Conservation (phyloP, 371 early-diverging fungal genomes). For the Blastocladiella emersonii region DNA sequence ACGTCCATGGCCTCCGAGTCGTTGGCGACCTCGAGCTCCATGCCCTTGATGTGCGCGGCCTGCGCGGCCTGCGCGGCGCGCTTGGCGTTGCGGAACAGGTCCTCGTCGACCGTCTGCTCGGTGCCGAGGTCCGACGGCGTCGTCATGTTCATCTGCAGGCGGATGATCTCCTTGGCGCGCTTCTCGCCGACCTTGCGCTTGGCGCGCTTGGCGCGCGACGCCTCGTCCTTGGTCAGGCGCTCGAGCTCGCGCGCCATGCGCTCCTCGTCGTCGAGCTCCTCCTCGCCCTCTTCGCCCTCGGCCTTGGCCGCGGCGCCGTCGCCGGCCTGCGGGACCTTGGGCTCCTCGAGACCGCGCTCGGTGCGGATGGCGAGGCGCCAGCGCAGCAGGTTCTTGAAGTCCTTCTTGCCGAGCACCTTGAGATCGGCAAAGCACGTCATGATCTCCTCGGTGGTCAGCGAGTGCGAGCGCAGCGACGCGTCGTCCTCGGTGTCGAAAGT, state of each 20-base stretch:
- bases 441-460: slow-evolving; percentile 67
- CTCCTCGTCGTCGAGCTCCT: slow-evolving; percentile 29
- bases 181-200: slow-evolving; percentile 54
- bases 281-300: slow-evolving; percentile 11
- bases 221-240: slow-evolving; percentile 39
- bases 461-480: slow-evolving; percentile 38
- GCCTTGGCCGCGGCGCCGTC: slow-evolving; percentile 11
- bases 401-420: slow-evolving; percentile 81
- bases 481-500: slow-evolving; percentile 47
- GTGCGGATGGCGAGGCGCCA: slow-evolving; percentile 70
- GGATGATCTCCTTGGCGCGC: slow-evolving; percentile 63
- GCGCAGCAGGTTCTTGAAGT: slow-evolving; percentile 72
- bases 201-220: slow-evolving; percentile 37
- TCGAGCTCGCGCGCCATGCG: slow-evolving; percentile 29
- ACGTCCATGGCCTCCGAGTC: slow-evolving; percentile 16
- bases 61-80: slow-evolving; percentile 32
- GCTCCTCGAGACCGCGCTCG: slow-evolving; percentile 26
- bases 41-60: slow-evolving; percentile 34
- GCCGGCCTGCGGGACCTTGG: not conserved
- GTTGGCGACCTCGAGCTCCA: slow-evolving; percentile 8
- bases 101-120: slow-evolving; percentile 47
- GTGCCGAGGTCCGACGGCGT: slow-evolving; percentile 73
- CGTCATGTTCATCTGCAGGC: slow-evolving; percentile 84
- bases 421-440: slow-evolving; percentile 66
- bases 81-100: slow-evolving; percentile 40